Conservation (phyloP, 2,329 filamentous ascomycete genomes). For the Fusarium sp. region DNA sequence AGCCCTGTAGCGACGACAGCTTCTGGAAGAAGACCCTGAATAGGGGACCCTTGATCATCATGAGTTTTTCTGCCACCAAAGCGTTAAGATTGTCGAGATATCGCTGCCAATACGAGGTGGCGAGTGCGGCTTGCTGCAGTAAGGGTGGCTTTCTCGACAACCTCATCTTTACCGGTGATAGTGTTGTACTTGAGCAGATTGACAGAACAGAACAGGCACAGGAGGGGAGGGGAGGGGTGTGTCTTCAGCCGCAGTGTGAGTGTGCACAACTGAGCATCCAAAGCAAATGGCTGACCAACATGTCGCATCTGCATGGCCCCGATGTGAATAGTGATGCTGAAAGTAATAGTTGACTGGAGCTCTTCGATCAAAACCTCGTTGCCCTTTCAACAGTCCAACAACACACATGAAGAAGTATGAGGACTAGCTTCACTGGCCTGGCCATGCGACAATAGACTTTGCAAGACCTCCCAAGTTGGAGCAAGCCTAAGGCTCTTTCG, state of each 20-base stretch:
- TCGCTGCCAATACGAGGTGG: slow-evolving; percentile 9
- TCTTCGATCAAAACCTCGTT: neutral
- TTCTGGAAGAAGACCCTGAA: slow-evolving; percentile 37
- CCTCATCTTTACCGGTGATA: slow-evolving; percentile 7
- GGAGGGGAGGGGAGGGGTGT: slow-evolving; percentile 13
- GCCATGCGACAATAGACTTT: neutral
- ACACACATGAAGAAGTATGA: neutral
- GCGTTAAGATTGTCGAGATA: neutral
- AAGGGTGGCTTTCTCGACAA: neutral
- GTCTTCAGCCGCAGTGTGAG: neutral
- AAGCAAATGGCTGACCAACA: neutral
- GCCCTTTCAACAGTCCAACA: neutral
- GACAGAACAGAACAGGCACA: neutral
- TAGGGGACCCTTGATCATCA: slow-evolving; percentile 8
- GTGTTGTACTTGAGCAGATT: neutral
- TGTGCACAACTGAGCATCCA: neutral
- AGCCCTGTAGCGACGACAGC: slow-evolving; percentile 27
- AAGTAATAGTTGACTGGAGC: neutral
- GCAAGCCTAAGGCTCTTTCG: neutral
- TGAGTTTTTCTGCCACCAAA: neutral
- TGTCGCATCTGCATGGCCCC: neutral
- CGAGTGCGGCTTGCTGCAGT: neutral
- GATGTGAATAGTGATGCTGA: neutral
- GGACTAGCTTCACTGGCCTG: neutral
- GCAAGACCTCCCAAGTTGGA: neutral